phyloP scores from a whole-genome alignment of 805 yeast genomes.

The Helenozyma rhizophorensis region DNA sequence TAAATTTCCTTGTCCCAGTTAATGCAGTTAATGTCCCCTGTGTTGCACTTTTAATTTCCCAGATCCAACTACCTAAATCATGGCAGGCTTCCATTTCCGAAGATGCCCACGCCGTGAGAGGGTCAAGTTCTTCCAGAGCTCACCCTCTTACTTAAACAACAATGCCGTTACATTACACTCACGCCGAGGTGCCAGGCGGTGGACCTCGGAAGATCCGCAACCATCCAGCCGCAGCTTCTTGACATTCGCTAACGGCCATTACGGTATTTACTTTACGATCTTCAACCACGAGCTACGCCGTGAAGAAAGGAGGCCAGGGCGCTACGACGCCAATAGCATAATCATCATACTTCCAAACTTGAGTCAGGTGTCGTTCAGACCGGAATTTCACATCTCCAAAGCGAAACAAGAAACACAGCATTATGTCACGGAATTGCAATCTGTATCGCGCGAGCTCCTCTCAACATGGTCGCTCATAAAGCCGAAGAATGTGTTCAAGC shows the following conservation, averaged over 20 bases:
- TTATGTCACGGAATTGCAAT: slow-evolving; percentile 22
- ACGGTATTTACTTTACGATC: slow-evolving; percentile 39
- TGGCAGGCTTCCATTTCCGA: slow-evolving; percentile 10
- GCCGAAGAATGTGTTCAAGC: slow-evolving; percentile 6
- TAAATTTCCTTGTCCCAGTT: too few species aligned
- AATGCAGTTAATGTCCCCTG: too few species aligned
- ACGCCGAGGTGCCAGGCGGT: slow-evolving; percentile 10
- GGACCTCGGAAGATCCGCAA: slow-evolving; percentile 23
- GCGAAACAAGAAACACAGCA: slow-evolving; percentile 27
- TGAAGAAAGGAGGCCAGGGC: slow-evolving; percentile 9
- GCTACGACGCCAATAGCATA: slow-evolving; percentile 3
- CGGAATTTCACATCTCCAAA: slow-evolving; percentile 26
- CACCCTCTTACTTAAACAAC: slow-evolving; percentile 20
- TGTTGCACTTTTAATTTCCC: too few species aligned
- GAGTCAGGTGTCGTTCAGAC: slow-evolving; percentile 1
- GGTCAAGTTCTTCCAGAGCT: slow-evolving; percentile 23
- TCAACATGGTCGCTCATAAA: slow-evolving; percentile 19
- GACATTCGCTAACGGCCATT: slow-evolving; percentile 36
- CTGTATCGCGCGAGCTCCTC: slow-evolving; percentile 17
- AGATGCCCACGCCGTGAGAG: slow-evolving; percentile 12
- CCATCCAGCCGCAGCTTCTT: slow-evolving; percentile 21
- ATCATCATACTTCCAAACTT: slow-evolving; percentile 7
- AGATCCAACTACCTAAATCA: too few species aligned
- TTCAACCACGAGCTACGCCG: slow-evolving; percentile 31
- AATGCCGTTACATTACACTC: slow-evolving; percentile 6